These are phyloP conservation scores for Coniochaeta prunicola DNA, from an alignment of 2,329 filamentous ascomycete genomes.

Conservation along the genomic window DNA sequence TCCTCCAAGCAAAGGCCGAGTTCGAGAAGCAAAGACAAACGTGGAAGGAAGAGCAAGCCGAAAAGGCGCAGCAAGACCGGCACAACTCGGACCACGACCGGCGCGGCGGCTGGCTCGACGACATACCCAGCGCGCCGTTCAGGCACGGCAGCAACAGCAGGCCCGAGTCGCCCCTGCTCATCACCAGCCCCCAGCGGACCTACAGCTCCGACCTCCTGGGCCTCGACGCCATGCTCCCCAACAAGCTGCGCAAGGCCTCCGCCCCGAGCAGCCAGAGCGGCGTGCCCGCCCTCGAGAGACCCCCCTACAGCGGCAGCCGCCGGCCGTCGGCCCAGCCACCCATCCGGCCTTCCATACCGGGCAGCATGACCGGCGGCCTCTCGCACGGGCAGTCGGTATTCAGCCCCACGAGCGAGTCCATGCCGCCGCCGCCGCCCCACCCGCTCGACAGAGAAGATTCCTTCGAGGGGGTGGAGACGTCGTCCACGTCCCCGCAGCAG, in stretches of 20 bases:
- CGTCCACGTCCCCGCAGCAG: slow-evolving; percentile 53
- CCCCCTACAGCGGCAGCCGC: slow-evolving; percentile 31
- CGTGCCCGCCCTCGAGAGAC: slow-evolving; percentile 5
- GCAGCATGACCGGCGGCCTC: slow-evolving; percentile 25
- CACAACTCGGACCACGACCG: slow-evolving; percentile 23
- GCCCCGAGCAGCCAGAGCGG: slow-evolving; percentile 43
- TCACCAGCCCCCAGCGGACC: slow-evolving; percentile 37
- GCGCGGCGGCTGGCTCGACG: slow-evolving; percentile 44
- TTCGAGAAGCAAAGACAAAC: slow-evolving; percentile 39
- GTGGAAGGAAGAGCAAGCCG: slow-evolving; percentile 29
- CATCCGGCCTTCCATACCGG: slow-evolving; percentile 30
- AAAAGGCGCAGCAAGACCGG: slow-evolving; percentile 23
- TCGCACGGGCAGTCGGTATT: slow-evolving; percentile 25
- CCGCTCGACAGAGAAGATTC: slow-evolving; percentile 39
- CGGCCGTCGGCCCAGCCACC: slow-evolving; percentile 43
- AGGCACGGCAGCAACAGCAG: slow-evolving; percentile 35
- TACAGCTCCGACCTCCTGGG: slow-evolving; percentile 48
- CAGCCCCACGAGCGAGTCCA: slow-evolving; percentile 40
- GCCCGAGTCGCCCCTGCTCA: slow-evolving; percentile 45
- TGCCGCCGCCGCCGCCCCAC: slow-evolving; percentile 30
- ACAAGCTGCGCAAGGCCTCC: slow-evolving; percentile 35
- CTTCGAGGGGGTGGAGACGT: slow-evolving; percentile 46
- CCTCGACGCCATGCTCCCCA: slow-evolving; percentile 32
- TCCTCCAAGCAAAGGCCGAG: slow-evolving; percentile 46
- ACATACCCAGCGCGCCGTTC: slow-evolving; percentile 30